Evolutionary conservation across 257 asterid species (phyloP), one percentile per base, ranked within the genome.

Genomic region (Solanum rostratum): DNA sequence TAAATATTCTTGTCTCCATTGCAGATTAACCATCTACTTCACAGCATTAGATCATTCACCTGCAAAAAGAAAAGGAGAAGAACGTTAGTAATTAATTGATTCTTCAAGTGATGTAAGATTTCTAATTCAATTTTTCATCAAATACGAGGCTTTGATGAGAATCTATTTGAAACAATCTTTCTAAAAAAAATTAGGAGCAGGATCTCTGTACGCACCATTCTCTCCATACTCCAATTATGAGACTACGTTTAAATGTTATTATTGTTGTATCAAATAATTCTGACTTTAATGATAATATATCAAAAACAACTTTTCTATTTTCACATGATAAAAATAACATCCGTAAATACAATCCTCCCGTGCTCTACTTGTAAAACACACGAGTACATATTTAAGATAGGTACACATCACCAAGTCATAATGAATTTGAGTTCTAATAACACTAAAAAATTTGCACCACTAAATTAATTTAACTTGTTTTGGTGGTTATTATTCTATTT

Each of bases 211-310:
- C 6, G 10, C 0, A 22, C 0, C 5, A 59, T 59, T 10, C 24
- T 10, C 0, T 0, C 0, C 0, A 0, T 59, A n/a, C 8, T 59
- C 0, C 24, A 59, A 1, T 55, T 55, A 22, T 55, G 12, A 19
- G 62, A 55, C n/a, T 53, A 55, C 13, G 19, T 7, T 55, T 0
- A 1, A 0, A 55, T 3, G 5, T 54, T 54, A 7, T 7, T 54
- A 0, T 54, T 54, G 19, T 19, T 18, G 12, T 54, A 54, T 54
- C 60, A 54, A 54, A 18, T 7, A 54, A 18, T 54, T 54, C 12
- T 7, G 62, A 2, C 3, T 54, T 0, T 57, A n/a, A n/a, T n/a
- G n/a, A n/a, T n/a, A n/a, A n/a, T n/a, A n/a, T n/a, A n/a, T n/a
- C n/a, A n/a, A n/a, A n/a, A n/a, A n/a, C n/a, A n/a, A n/a, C n/a